A percentile compares a stretch with the other conserved stretches of the same genome.
Conservation (phyloP, 164 flowering plant genomes). For the Akebia trifoliata region DNA sequence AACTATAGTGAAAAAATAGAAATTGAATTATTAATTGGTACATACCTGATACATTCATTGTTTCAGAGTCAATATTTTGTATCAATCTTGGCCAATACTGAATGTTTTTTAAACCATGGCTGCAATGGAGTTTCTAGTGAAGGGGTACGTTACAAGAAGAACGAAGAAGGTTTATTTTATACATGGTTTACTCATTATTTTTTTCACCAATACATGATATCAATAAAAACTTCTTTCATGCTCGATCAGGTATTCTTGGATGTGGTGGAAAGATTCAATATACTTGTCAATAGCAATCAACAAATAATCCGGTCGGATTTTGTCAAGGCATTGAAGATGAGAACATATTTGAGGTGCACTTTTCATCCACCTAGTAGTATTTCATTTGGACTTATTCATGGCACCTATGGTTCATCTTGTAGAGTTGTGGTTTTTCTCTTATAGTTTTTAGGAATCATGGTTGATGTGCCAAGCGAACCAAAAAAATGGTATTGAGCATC, state of each 20-base stretch:
- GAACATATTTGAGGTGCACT: slow-evolving; percentile 84
- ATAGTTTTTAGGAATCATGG: too few species aligned
- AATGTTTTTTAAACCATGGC: too few species aligned
- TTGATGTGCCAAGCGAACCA: too few species aligned
- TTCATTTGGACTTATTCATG: not conserved
- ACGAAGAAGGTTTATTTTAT: slow-evolving; percentile 53
- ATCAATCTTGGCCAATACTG: too few species aligned
- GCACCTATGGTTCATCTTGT: not conserved
- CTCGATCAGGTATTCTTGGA: slow-evolving; percentile 80
- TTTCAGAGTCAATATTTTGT: slow-evolving; percentile 90
- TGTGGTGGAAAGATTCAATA: slow-evolving; percentile 97
- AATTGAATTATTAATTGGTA: too few species aligned
- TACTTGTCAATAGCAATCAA: slow-evolving; percentile 96
- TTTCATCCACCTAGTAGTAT: not conserved
- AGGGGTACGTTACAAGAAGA: slow-evolving; percentile 94
- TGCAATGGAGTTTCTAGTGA: slow-evolving; percentile 99
- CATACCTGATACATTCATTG: too few species aligned
- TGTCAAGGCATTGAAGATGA: slow-evolving; percentile 96
- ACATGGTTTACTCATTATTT: not conserved
- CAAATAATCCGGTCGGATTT: slow-evolving; percentile 95
- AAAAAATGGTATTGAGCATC: too few species aligned
- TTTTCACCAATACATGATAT: not conserved
- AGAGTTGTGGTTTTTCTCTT: too few species aligned
- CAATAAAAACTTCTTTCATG: not conserved
- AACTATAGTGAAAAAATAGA: too few species aligned